A percentile compares a stretch with the other conserved stretches of the same genome.
These are phyloP conservation scores for Pinus albicaulis DNA, from an alignment of 75 land plant genomes.

Conservation along the genomic window DNA sequence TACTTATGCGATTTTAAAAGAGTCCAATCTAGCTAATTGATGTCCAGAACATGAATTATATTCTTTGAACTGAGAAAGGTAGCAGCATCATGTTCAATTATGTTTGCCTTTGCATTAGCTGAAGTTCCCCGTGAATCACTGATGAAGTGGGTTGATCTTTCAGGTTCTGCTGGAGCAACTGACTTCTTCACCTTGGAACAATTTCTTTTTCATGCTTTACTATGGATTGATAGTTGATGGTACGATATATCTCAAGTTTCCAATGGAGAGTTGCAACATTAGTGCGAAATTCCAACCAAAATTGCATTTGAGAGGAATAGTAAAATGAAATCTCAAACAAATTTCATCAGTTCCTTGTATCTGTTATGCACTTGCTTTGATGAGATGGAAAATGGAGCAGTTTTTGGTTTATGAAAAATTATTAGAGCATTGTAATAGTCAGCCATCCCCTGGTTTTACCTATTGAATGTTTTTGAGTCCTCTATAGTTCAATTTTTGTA, in stretches of 20 bases:
- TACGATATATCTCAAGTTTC: conserved; percentile 15
- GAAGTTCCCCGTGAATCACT: neutral
- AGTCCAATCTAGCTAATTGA: neutral
- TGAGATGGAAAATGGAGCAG: neutral
- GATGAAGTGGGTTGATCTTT: conserved; percentile 6
- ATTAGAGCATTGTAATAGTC: neutral
- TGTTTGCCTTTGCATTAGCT: neutral
- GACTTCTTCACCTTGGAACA: conserved; percentile 84
- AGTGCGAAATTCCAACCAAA: neutral
- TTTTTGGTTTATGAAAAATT: neutral
- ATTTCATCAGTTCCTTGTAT: neutral
- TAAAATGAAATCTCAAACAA: neutral
- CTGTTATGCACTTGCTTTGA: neutral
- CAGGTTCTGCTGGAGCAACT: conserved; percentile 80
- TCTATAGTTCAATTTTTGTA: neutral
- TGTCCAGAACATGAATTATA: neutral
- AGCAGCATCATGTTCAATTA: neutral
- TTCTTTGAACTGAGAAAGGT: neutral
- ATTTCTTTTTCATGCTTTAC: conserved; percentile 68
- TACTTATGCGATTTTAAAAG: neutral
- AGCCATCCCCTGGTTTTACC: neutral
- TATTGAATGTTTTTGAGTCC: neutral
- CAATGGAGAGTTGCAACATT: neutral
- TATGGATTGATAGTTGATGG: conserved; percentile 77
- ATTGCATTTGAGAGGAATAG: neutral